Base-by-base conservation (phyloP, 306 rosid genomes). In the Lathyrus tuberosus region DNA sequence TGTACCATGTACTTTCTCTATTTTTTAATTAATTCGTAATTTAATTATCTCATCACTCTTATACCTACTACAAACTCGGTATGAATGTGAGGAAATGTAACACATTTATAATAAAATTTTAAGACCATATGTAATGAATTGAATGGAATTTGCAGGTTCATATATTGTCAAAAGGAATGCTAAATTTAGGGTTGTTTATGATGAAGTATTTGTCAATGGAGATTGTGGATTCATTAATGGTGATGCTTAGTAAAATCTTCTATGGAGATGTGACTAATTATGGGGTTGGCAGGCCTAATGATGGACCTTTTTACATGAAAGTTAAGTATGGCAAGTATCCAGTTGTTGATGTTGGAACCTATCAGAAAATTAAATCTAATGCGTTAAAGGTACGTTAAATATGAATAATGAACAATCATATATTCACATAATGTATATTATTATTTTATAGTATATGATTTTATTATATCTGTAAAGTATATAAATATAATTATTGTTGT, bases 301-400 rank as follows among this genome's bases (percentile, higher is more conserved):
- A 91, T 71, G 97, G 97, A 10, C 96, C 97, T 11, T 82, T 88
- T 62, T 73, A 2, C 1, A 85, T 84, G 91, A 88, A 82, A 83
- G n/a, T 9, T 40, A 85, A 77, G 51, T 81, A 82, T 42, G 96
- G 97, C 1, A 88, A 86, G 54, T 91, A 85, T 73, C 96, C 96
- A 0, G 16, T 82, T 0, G 40, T 87, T 66, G 89, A 88, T 44
- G 80, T 66, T 0, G 93, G 97, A 37, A 62, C 91, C 35, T 65
- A 4, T 42, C 0, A 72, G 0, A 82, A 84, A 70, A 88, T 91
- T 49, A 86, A 81, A 37, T 82, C 89, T 18, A 67, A 85, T 16
- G 79, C 84, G 37, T 63, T 88, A 31, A 86, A 91, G 97, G 97
- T 87, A 53, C 60, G 60, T 53, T 53, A 20, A 5, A 53, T 0